Base-by-base conservation (phyloP, 495 filamentous ascomycete species). In the Penicillium pulvis region DNA sequence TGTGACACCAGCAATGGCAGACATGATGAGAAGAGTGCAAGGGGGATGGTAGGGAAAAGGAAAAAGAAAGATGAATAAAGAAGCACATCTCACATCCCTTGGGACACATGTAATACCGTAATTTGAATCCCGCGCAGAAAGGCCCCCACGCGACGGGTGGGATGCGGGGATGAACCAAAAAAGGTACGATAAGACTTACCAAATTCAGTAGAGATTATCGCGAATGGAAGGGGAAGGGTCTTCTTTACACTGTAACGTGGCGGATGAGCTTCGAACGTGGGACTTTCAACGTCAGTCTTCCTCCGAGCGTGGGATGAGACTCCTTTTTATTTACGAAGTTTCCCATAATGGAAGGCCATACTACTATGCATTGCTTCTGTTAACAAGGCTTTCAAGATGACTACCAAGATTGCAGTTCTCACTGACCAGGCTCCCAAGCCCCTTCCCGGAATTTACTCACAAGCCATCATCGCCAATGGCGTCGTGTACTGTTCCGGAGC, bases 401-500 rank as follows among this genome's bases (percentile, higher is more conserved):
- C 33, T 36, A 36, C 9, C 33, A 36, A 36, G 33, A 36, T 14
- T 12, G 10, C 33, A 12, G 30, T 84, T 53, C 70, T 73, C 26
- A 84, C 81, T 43, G 65, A 71, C 35, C 79, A 84, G 53, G 78
- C 82, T 17, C 82, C 81, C 50, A 71, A 73, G 65, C 82, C 82
- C n/a, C 66, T 83, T 44, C 80, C 81, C 0, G 63, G 65, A 2
- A 80, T 80, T 58, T 80, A 83, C 62, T 81, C 78, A 23, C 82
- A 86, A 60, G 82, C 78, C 23, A 79, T 86, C 59, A 76, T 81
- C 59, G 77, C 77, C 69, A 77, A 81, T 51, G 83, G 82, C 41
- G 74, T 85, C 55, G 79, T 87, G 33, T 85, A 84, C 60, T 84
- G 81, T 72, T 84, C 81, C 0, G 82, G 81, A 12, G 75, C 64